Evolutionary conservation across 768 basidiomycete species (phyloP).

Genomic region (Mycena indigotica): DNA sequence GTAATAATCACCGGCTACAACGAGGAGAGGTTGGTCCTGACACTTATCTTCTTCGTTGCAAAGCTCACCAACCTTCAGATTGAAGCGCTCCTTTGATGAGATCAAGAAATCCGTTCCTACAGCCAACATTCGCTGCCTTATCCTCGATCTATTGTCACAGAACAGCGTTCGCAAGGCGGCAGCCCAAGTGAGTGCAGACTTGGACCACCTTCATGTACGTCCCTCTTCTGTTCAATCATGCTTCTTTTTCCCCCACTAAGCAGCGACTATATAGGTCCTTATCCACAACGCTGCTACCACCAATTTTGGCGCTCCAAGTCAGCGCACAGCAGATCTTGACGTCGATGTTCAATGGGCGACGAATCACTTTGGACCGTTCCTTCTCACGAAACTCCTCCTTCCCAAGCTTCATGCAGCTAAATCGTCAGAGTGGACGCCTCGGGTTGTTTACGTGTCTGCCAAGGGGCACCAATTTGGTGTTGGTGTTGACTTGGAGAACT

Average conservation of each 20-base stretch:
- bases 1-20: background rate
- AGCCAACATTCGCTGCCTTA: background rate
- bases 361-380: background rate
- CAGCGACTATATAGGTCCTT: too few relatives aligned
- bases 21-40: background rate
- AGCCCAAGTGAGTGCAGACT: conserved; percentile 1
- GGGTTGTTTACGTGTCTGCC: conserved; percentile 3
- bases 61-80: background rate
- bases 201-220: background rate
- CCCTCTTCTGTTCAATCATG: too few relatives aligned
- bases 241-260: too few relatives aligned
- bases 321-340: background rate
- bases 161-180: background rate
- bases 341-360: background rate
- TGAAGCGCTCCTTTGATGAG: background rate
- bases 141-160: background rate
- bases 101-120: background rate
- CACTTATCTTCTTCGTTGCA: background rate
- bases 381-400: background rate
- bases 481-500: background rate
- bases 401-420: conserved; percentile 12
- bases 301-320: background rate
- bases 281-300: conserved; percentile 9
- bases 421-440: background rate
- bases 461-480: background rate